Conservation (phyloP, 1,139 yeast genomes). For the Pichia sp. region DNA sequence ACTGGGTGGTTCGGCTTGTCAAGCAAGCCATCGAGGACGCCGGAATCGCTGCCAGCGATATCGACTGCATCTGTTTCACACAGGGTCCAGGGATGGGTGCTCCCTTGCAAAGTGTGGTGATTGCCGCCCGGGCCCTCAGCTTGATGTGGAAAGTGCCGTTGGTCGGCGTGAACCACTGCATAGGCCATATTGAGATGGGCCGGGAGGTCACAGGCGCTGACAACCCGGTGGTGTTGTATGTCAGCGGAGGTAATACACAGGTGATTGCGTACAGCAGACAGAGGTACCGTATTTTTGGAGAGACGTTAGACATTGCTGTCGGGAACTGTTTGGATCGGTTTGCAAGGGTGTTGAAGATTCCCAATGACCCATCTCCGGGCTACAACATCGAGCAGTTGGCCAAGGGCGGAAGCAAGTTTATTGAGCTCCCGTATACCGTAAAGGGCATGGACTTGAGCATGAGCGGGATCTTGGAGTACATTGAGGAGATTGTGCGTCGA, state of each 20-base stretch:
- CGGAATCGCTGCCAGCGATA: constrained; percentile 46
- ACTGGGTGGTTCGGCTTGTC: constrained; percentile 87
- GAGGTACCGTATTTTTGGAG: constrained; percentile 92
- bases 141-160: constrained; percentile 80
- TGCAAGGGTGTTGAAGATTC: constrained; percentile 82
- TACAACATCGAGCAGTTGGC: constrained; percentile 95
- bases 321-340: constrained; percentile 96
- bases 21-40: constrained; percentile 66
- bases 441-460: constrained; percentile 98
- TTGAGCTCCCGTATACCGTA: constrained; percentile 87
- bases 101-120: constrained; percentile 86
- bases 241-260: constrained; percentile 97
- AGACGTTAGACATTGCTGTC: constrained; percentile 92
- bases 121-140: constrained; percentile 85
- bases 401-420: constrained; percentile 62
- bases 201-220: constrained; percentile 93
- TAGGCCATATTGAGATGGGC: constrained; percentile 99
- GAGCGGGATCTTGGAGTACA: constrained; percentile 88
- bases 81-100: constrained; percentile 99
- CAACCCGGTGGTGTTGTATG: constrained; percentile 93
- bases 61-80: constrained; percentile 91
- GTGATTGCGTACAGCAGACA: constrained; percentile 95
- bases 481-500: constrained; percentile 64
- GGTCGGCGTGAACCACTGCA: constrained; percentile 94
- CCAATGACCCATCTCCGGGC: constrained; percentile 96